These are phyloP conservation scores for Trichoderma harzianum DNA, from an alignment of 2,329 filamentous ascomycete genomes.

Conservation along the genomic window DNA sequence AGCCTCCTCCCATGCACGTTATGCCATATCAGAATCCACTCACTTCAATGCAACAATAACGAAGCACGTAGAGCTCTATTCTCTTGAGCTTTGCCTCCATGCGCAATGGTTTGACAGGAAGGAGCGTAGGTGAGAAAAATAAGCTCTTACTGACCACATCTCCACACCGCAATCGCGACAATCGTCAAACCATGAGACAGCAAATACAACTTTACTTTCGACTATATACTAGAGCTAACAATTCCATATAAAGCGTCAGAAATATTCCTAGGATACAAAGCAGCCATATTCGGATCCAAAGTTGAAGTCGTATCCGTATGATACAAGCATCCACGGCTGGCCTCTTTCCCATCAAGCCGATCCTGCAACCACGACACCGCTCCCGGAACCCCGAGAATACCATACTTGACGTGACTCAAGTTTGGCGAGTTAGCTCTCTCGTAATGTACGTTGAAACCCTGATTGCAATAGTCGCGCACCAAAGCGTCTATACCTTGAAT, in stretches of 20 bases:
- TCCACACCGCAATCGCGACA: too few relatives aligned
- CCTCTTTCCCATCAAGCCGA: constrained; percentile 10
- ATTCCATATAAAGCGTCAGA: not conserved
- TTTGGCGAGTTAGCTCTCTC: constrained; percentile 40
- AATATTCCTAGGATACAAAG: not conserved
- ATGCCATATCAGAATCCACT: not conserved
- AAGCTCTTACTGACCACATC: not conserved
- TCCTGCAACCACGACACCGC: constrained; percentile 20
- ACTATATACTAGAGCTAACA: not conserved
- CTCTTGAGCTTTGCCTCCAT: not conserved
- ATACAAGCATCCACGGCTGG: not conserved
- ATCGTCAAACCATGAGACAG: not conserved
- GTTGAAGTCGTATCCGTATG: not conserved
- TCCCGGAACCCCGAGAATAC: constrained; percentile 15
- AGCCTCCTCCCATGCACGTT: not conserved
- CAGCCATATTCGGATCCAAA: not conserved
- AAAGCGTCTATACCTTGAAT: constrained; percentile 43
- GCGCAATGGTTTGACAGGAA: not conserved
- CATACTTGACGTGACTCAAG: constrained; percentile 31
- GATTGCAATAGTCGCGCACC: constrained; percentile 40
- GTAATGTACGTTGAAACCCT: constrained; percentile 41
- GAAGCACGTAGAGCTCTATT: not conserved
- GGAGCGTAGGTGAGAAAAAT: not conserved
- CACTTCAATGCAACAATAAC: not conserved
- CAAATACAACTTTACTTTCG: not conserved